Percentiles rank a stretch among this genome's conserved stretches.
Evolutionary conservation across 768 basidiomycete genomes (phyloP).

Genomic region (Suillus clintonianus): DNA sequence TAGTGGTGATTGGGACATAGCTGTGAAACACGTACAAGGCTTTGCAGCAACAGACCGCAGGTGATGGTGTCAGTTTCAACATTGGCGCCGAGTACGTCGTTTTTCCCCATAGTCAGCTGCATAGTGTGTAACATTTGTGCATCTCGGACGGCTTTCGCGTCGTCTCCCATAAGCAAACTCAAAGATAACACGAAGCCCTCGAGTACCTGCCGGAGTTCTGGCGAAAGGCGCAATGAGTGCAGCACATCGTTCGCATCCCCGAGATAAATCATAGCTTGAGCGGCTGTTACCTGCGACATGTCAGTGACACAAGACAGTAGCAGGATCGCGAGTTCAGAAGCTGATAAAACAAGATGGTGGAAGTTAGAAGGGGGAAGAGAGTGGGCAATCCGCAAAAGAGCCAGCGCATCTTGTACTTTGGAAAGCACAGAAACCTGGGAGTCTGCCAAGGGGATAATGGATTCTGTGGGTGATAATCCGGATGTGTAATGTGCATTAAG

Average conservation of each 20-base stretch:
- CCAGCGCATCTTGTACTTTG: constrained; percentile 62
- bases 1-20: background rate
- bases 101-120: constrained; percentile 59
- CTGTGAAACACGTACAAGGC: constrained; percentile 49
- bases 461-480: constrained; percentile 52
- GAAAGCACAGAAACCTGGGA: constrained; percentile 50
- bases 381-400: constrained; percentile 58
- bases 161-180: constrained; percentile 64
- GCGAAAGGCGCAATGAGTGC: constrained; percentile 52
- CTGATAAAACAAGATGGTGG: constrained; percentile 57
- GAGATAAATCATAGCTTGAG: constrained; percentile 54
- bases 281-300: constrained; percentile 59
- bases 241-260: constrained; percentile 56
- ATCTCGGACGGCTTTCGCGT: constrained; percentile 68
- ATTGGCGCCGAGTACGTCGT: constrained; percentile 54
- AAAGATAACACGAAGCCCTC: constrained; percentile 62
- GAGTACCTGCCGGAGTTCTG: constrained; percentile 54
- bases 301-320: constrained; percentile 63
- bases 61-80: constrained; percentile 68
- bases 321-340: constrained; percentile 64
- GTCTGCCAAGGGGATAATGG: constrained; percentile 53
- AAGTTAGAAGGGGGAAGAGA: constrained; percentile 51
- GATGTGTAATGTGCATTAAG: constrained; percentile 66
- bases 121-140: constrained; percentile 70
- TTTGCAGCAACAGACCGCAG: constrained; percentile 59